Base-by-base conservation (phyloP, 768 basidiomycete species). In the Termitomyces heimii region DNA sequence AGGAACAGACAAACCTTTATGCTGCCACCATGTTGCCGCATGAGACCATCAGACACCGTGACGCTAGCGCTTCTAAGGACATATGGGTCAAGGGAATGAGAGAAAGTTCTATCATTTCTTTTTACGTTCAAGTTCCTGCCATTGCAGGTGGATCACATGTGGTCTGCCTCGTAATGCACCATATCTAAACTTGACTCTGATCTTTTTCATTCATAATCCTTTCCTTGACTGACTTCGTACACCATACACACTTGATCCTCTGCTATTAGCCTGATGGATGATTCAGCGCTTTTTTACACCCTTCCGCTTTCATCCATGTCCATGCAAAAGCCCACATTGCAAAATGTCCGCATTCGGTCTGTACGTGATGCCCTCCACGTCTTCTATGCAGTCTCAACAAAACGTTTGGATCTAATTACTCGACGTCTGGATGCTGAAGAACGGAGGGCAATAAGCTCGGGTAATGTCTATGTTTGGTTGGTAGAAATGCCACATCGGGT, bases 401-500 rank as follows among this genome's bases (percentile, higher is more conserved):
- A 83, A 63, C 67, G 76, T 55, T 76, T 92, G 43, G 88, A 88
- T 48, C 80, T 92, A 66, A 89, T 91, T 66, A 88, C 86, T 22
- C 82, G 90, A 55, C 84, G 90, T 8, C 80, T 93, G 62, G 90
- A 92, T 67, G 86, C 86, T 44, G 89, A 92, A 67, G 90, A 92
- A 69, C 82, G 90, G 42, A 77, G 84, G 47, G 82, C 82, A 18
- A 88, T 93, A 64, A 62, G 77, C 18, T 81, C 90, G 0, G 90
- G 90, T 26, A 89, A 89, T 62, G 88, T 92, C 24, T 92, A 91
- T 63, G 88, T 92, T 59, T 93, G 91, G 77, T 77, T 56, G 56
- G 74, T 65, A 34, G 20, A 43, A 53, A 46, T 20, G 13, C 14
- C 50, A 5, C 29, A 57, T 40, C 20, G 22, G 14, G 9, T 34